Conservation (phyloP, 2,329 filamentous ascomycete genomes). For the Xenoacremonium recifei region DNA sequence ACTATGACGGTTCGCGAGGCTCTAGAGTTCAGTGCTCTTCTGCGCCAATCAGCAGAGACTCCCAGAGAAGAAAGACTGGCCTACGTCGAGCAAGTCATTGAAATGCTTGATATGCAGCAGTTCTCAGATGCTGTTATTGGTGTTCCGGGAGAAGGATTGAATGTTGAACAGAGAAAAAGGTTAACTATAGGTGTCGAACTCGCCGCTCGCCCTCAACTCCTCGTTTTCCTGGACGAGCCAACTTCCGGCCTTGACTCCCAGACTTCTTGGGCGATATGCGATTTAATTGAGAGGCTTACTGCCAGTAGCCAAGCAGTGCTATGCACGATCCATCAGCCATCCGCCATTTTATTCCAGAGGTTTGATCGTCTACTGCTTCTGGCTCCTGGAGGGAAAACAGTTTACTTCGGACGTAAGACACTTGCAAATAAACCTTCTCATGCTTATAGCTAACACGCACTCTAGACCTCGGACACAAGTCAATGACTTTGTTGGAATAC, state of each 20-base stretch:
- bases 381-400: conserved; percentile 54
- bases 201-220: conserved; percentile 67
- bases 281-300: conserved; percentile 65
- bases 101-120: conserved; percentile 47
- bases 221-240: conserved; percentile 76
- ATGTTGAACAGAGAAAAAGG: conserved; percentile 49
- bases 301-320: conserved; percentile 43
- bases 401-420: conserved; percentile 56
- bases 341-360: conserved; percentile 41
- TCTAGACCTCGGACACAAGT: conserved; percentile 37
- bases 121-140: conserved; percentile 64
- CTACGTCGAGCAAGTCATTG: conserved; percentile 30
- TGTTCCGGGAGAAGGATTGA: conserved; percentile 50
- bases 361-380: conserved; percentile 57
- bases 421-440: neutral
- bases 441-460: neutral
- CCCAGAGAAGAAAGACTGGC: conserved; percentile 30
- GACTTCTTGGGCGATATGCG: conserved; percentile 72
- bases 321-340: conserved; percentile 48
- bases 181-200: conserved; percentile 76
- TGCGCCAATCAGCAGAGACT: conserved; percentile 62
- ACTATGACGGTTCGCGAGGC: conserved; percentile 59
- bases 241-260: conserved; percentile 75
- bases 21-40: conserved; percentile 60
- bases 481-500: conserved; percentile 49